Conservation (phyloP, 495 filamentous ascomycete species). For the Penicillium pulvis region DNA sequence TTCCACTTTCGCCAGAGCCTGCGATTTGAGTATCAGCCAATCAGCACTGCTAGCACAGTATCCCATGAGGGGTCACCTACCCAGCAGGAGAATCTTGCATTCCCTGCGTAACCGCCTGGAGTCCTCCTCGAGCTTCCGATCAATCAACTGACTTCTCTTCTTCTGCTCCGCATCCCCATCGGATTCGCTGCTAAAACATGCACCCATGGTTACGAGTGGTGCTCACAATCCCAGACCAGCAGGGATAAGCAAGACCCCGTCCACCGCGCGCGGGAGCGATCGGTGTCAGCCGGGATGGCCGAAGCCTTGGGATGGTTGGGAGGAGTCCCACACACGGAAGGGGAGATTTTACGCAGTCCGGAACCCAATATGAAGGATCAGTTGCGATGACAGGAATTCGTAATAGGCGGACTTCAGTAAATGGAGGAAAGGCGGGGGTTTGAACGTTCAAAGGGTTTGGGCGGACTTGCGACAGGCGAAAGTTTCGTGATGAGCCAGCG, state of each 20-base stretch:
- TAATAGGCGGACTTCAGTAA: conserved; percentile 4
- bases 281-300: conserved; percentile 32
- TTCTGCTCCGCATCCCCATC: conserved; percentile 85
- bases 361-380: neutral
- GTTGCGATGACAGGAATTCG: conserved; percentile 14
- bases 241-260: conserved; percentile 25
- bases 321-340: conserved; percentile 19
- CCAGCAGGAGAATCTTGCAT: conserved; percentile 96
- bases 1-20: conserved; percentile 98
- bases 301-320: conserved; percentile 21
- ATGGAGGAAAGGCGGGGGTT: conserved; percentile 11
- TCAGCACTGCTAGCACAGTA: neutral
- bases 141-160: conserved; percentile 92
- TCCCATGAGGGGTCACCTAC: conserved; percentile 52
- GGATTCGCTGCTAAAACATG: conserved; percentile 78
- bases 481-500: conserved; percentile 8
- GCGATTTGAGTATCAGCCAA: conserved; percentile 14
- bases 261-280: conserved; percentile 29
- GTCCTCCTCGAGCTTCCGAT: conserved; percentile 90
- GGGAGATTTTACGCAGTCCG: conserved; percentile 13
- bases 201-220: conserved; percentile 66
- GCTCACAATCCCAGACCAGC: conserved; percentile 25
- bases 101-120: conserved; percentile 85
- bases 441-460: conserved; percentile 18
- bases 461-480: conserved; percentile 18